A percentile compares a stretch with the other conserved stretches of the same genome.
phyloP scores from a whole-genome alignment of 768 basidiomycete genomes.

The Astraeus odoratus region DNA sequence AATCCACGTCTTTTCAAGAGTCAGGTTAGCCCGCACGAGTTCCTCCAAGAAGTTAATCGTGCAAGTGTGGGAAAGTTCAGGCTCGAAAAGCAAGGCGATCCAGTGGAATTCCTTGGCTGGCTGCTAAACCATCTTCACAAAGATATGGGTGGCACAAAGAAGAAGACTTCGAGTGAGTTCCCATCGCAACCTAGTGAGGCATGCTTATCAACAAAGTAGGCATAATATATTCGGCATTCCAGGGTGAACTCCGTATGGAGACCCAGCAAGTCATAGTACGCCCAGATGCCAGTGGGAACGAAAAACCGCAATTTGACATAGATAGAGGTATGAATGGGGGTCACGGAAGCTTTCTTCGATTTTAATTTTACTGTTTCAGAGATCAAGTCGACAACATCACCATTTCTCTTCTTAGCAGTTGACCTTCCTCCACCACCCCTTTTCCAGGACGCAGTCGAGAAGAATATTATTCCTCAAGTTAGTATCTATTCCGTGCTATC shows the following conservation, averaged over 20 bases:
- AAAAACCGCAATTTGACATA: slow-evolving; percentile 89
- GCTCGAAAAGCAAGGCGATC: slow-evolving; percentile 92
- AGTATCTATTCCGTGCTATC: slow-evolving; percentile 82
- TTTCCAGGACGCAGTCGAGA: slow-evolving; percentile 93
- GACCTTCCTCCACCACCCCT: slow-evolving; percentile 97
- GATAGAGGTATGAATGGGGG: slow-evolving; percentile 63
- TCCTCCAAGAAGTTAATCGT: slow-evolving; percentile 92
- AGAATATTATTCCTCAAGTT: slow-evolving; percentile 98
- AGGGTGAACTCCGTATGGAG: slow-evolving; percentile 88
- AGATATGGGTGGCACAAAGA: slow-evolving; percentile 93
- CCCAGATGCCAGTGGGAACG: slow-evolving; percentile 63
- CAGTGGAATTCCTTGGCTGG: slow-evolving; percentile 94
- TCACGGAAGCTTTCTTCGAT: slow-evolving; percentile 8
- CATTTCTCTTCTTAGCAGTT: slow-evolving; percentile 92
- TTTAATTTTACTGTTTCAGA: slow-evolving; percentile 42
- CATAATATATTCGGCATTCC: slow-evolving; percentile 89
- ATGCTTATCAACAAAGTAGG: slow-evolving; percentile 39
- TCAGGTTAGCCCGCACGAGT: slow-evolving; percentile 98
- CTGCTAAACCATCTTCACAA: slow-evolving; percentile 87
- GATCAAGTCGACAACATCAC: slow-evolving; percentile 77
- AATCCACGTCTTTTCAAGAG: slow-evolving; percentile 95
- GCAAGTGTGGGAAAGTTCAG: slow-evolving; percentile 88
- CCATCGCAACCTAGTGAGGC: slow-evolving; percentile 8
- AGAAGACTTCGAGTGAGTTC: slow-evolving; percentile 76
- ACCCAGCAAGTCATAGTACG: slow-evolving; percentile 90